A percentile compares a stretch with the other conserved stretches of the same genome.
phyloP scores from a whole-genome alignment of 1,284 basidiomycete genomes.

The Austropuccinia psidii region DNA sequence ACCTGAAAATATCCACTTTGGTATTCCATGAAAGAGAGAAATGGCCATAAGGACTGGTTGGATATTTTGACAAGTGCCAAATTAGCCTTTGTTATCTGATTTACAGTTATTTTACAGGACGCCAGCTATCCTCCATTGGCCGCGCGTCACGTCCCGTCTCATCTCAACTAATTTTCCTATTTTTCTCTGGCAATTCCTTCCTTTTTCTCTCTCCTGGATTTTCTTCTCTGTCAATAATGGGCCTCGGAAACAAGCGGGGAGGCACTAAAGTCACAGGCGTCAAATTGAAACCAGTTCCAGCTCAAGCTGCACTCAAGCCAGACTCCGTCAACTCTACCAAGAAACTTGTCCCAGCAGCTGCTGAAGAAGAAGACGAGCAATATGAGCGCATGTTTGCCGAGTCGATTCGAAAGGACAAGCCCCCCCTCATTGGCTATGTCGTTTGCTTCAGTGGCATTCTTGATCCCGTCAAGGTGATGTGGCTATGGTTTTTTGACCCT shows the following conservation, averaged over 20 bases:
- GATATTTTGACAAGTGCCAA: too few relatives aligned
- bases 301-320: neutral
- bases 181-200: too few relatives aligned
- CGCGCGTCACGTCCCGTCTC: too few relatives aligned
- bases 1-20: too few relatives aligned
- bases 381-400: conserved; percentile 18
- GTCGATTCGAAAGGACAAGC: conserved; percentile 20
- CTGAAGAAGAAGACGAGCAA: conserved; percentile 24
- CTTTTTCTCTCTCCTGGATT: too few relatives aligned
- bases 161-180: too few relatives aligned
- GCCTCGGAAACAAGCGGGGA: conserved; percentile 30
- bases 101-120: too few relatives aligned
- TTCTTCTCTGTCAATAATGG: conserved; percentile 11
- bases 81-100: too few relatives aligned
- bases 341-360: neutral
- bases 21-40: too few relatives aligned
- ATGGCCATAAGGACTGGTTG: too few relatives aligned
- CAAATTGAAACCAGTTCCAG: conserved; percentile 26
- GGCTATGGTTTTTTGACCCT: neutral
- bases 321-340: too few relatives aligned
- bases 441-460: conserved; percentile 28
- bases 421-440: conserved; percentile 21
- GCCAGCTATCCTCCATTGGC: too few relatives aligned
- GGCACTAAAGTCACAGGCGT: conserved; percentile 26
- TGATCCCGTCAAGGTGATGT: conserved; percentile 21